Evolutionary conservation across 176 grass and related monocot species (phyloP).

Genomic region (Zizania latifolia): DNA sequence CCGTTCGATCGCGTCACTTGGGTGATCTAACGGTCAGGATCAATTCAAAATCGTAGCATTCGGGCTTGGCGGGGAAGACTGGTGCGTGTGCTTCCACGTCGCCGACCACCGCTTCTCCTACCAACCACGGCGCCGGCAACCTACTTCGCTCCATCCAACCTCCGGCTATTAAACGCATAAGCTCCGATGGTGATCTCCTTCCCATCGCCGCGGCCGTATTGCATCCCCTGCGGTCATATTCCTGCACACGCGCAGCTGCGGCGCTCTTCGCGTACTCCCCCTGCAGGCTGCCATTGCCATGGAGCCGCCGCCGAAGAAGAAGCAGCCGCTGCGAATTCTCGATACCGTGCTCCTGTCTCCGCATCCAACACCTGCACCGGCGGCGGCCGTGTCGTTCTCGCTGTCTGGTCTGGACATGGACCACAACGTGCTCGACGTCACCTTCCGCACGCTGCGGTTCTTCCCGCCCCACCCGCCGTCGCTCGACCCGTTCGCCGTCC

Average conservation of each 20-base stretch:
- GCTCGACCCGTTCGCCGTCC: constrained; percentile 30
- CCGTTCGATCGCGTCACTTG: not conserved
- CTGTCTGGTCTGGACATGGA: constrained; percentile 62
- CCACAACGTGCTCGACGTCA: constrained; percentile 54
- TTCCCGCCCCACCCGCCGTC: constrained; percentile 28
- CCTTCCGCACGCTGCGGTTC: constrained; percentile 62
- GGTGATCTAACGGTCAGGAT: not conserved
- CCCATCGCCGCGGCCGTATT: not conserved
- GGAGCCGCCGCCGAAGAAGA: not conserved
- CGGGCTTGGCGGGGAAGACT: not conserved
- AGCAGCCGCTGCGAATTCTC: constrained; percentile 32
- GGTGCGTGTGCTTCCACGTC: constrained; percentile 34
- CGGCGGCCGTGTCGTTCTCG: constrained; percentile 2
- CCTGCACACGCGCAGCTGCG: not conserved
- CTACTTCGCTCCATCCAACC: not conserved
- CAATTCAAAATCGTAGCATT: too few species aligned
- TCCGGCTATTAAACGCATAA: not conserved
- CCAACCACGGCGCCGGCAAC: constrained; percentile 5
- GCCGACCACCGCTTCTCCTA: not conserved
- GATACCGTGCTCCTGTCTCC: constrained; percentile 38
- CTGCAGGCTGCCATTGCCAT: too few species aligned
- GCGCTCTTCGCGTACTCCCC: too few species aligned
- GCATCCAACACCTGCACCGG: not conserved
- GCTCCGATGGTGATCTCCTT: not conserved
- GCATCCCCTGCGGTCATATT: not conserved